Conservation (phyloP, 495 filamentous ascomycete species). For the Viridothelium virens region DNA sequence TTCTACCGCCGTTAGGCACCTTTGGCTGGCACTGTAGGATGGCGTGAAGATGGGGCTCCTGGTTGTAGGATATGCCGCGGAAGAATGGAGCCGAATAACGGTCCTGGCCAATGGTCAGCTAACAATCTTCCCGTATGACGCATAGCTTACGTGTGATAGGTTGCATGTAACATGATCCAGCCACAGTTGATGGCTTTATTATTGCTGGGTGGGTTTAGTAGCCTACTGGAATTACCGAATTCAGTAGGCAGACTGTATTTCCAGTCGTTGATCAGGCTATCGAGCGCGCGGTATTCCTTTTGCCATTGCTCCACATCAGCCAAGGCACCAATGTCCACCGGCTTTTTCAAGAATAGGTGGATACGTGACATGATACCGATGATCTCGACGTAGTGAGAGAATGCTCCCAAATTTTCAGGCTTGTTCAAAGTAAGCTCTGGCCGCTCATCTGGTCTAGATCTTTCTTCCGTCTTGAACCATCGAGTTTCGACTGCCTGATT, state of each 20-base stretch:
- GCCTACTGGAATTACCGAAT: slow-evolving; percentile 68
- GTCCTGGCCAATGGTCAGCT: slow-evolving; percentile 48
- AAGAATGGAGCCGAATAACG: slow-evolving; percentile 84
- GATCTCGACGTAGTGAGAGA: slow-evolving; percentile 80
- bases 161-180: slow-evolving; percentile 85
- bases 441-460: slow-evolving; percentile 29
- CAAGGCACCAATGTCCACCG: slow-evolving; percentile 76
- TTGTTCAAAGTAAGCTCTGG: slow-evolving; percentile 57
- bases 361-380: slow-evolving; percentile 78
- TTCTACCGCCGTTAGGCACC: slow-evolving; percentile 73
- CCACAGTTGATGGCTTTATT: slow-evolving; percentile 63
- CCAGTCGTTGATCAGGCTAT: slow-evolving; percentile 69
- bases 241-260: slow-evolving; percentile 74
- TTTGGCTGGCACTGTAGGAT: slow-evolving; percentile 71
- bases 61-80: slow-evolving; percentile 81
- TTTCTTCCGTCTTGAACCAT: slow-evolving; percentile 55
- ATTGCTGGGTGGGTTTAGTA: slow-evolving; percentile 56
- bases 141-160: slow-evolving; percentile 55
- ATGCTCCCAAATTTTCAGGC: slow-evolving; percentile 74
- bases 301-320: slow-evolving; percentile 87
- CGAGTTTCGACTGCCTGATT: slow-evolving; percentile 77
- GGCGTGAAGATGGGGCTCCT: slow-evolving; percentile 78
- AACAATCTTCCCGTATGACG: slow-evolving; percentile 8
- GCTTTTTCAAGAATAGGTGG: slow-evolving; percentile 75
- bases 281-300: slow-evolving; percentile 72